Evolutionary conservation across 805 yeast genomes (phyloP).

Genomic region (Blastobotrys peoriensis): DNA sequence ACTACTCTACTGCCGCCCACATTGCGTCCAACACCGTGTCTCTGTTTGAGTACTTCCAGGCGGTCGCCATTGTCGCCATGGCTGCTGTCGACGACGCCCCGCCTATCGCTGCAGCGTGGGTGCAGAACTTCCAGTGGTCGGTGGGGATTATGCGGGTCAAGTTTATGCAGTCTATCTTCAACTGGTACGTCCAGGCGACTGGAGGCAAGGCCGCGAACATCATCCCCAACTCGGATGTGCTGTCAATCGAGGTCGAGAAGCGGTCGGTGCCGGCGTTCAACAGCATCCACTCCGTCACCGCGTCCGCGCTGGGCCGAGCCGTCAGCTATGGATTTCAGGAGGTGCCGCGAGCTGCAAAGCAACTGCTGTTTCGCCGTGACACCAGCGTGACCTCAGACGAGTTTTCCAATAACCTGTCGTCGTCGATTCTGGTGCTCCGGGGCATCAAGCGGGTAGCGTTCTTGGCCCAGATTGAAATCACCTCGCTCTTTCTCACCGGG

Average conservation of each 20-base stretch:
- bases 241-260: conserved; percentile 74
- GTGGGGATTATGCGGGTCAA: conserved; percentile 76
- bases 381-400: conserved; percentile 39
- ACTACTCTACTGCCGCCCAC: conserved; percentile 89
- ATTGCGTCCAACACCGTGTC: conserved; percentile 96
- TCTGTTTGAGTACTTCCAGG: conserved; percentile 88
- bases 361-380: neutral
- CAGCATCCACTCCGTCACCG: conserved; percentile 14
- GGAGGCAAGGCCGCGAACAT: conserved; percentile 84
- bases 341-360: conserved; percentile 8
- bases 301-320: conserved; percentile 2
- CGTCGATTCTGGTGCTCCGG: conserved; percentile 73
- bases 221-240: conserved; percentile 51
- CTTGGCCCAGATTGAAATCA: conserved; percentile 77
- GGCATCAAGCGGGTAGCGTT: conserved; percentile 92
- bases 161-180: conserved; percentile 76
- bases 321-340: conserved; percentile 1
- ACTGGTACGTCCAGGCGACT: conserved; percentile 94
- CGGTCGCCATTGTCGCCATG: conserved; percentile 87
- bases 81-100: conserved; percentile 90
- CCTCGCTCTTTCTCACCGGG: conserved; percentile 81
- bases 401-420: conserved; percentile 47
- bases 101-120: conserved; percentile 97
- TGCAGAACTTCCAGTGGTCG: conserved; percentile 95
- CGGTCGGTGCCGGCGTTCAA: conserved; percentile 21